These are phyloP conservation scores for Penicillium occitanis DNA, from an alignment of 2,329 filamentous ascomycete species.

Conservation along the genomic window DNA sequence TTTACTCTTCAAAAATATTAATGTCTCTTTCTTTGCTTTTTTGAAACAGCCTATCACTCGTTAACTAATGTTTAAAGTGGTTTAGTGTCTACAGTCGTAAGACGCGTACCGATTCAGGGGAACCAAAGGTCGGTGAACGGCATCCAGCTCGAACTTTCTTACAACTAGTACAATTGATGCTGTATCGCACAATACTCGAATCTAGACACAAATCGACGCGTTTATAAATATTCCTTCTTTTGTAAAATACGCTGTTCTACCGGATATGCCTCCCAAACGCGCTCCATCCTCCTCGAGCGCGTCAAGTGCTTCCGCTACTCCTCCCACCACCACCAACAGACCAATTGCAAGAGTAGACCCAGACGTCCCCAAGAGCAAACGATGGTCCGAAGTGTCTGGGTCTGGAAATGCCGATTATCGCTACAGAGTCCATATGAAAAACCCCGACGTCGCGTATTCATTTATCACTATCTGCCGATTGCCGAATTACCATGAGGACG, in stretches of 20 bases:
- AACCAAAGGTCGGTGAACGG: not conserved
- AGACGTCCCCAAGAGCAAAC: conserved; percentile 18
- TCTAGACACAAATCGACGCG: not conserved
- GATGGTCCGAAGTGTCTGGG: conserved; percentile 37
- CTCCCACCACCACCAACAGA: not conserved
- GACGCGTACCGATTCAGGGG: not conserved
- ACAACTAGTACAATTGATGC: not conserved
- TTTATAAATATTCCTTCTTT: not conserved
- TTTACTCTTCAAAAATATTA: not conserved
- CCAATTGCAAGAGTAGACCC: not conserved
- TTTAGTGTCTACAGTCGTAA: not conserved
- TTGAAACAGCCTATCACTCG: not conserved
- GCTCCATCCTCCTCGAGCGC: not conserved
- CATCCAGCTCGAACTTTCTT: not conserved
- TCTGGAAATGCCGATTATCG: conserved; percentile 37
- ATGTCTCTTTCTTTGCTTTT: not conserved
- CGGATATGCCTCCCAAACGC: not conserved
- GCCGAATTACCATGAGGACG: not conserved
- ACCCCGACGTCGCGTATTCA: conserved; percentile 30
- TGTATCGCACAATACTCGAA: too few species aligned
- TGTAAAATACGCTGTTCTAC: not conserved
- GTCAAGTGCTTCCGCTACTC: not conserved
- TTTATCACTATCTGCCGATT: conserved; percentile 33
- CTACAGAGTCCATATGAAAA: conserved; percentile 29
- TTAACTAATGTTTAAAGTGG: not conserved